Base-by-base conservation (phyloP, 257 asterid genomes). In the Solanum habrochaites region DNA sequence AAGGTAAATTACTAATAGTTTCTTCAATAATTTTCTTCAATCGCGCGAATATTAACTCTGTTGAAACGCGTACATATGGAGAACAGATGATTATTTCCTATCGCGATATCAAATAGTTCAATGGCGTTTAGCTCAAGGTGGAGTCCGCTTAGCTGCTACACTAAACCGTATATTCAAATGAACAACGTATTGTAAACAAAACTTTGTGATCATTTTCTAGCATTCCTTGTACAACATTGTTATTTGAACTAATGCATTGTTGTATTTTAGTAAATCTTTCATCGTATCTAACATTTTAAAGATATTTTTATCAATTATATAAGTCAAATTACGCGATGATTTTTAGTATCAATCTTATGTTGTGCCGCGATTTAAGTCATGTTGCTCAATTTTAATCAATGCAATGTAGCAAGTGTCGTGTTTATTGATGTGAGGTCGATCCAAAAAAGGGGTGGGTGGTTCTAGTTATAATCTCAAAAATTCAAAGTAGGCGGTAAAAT, bases 141-240 rank as follows among this genome's bases (percentile, higher is more conserved):
- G 98, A 43, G 98, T 96, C 37, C 98, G 98, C 39, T 84, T 96
- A 77, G 98, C 99, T 21, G 98, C 98, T 23, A 93, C 92, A 29
- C 95, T 96, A 37, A 96, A 96, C 90, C 95, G 96, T 27, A 93
- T 96, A 87, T 96, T 96, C 69, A 93, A 94, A 88, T 94, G 88
- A 89, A 7, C 56, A 49, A 78, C 9, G 15, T n/a, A 25, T 1
- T 42, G 29, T 35, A 62, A 83, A 29, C 40, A 31, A 52, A 29
- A 11, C 37, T 66, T 27, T 20, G 27, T 67, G 73, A 62, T 62
- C 70, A 66, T 66, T 66, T 66, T 66, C 35, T 25, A 27, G 82
- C 52, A 37, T 73, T 39, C 3, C 31, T 23, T 74, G 82, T 39
- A 27, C 66, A 13, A 13, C 62, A 78, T 78, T 27, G 66, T 45